Percentiles rank a stretch among this genome's conserved stretches.
Evolutionary conservation across 805 yeast genomes (phyloP).

Genomic region (Candida ficus): DNA sequence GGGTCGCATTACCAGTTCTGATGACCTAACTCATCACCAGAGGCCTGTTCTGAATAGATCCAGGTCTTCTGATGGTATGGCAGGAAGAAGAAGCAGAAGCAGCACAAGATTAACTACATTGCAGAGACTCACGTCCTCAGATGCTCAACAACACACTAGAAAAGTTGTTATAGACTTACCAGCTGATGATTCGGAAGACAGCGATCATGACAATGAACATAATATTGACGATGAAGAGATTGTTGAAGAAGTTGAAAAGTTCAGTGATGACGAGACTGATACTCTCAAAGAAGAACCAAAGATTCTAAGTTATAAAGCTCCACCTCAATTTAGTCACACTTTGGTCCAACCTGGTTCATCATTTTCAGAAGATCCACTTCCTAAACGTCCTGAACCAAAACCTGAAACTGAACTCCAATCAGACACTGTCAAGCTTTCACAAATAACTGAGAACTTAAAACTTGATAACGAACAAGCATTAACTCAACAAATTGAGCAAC

Average conservation of each 20-base stretch:
- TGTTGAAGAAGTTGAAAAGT: slow-evolving; percentile 21
- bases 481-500: background rate
- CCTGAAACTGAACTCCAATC: slow-evolving; percentile 4
- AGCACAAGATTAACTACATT: slow-evolving; percentile 19
- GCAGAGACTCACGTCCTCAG: slow-evolving; percentile 16
- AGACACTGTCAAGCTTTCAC: slow-evolving; percentile 1
- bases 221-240: slow-evolving; percentile 12
- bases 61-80: slow-evolving; percentile 19
- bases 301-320: slow-evolving; percentile 19
- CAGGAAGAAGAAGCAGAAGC: slow-evolving; percentile 16
- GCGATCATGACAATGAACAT: slow-evolving; percentile 5
- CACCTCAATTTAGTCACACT: slow-evolving; percentile 22
- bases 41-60: slow-evolving; percentile 23
- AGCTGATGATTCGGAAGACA: slow-evolving; percentile 11
- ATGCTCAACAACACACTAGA: slow-evolving; percentile 12
- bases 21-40: slow-evolving; percentile 14
- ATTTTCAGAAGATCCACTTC: slow-evolving; percentile 1
- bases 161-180: slow-evolving; percentile 16
- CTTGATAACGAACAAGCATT: background rate
- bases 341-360: slow-evolving; percentile 9
- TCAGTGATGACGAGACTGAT: slow-evolving; percentile 18
- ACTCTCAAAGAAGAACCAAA: background rate
- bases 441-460: slow-evolving; percentile 8
- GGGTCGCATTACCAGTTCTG: slow-evolving; percentile 18
- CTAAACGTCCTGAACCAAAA: background rate